These are phyloP conservation scores for Pythium folliculosum DNA, from an alignment of 352 stramenopile genomes.

Conservation along the genomic window DNA sequence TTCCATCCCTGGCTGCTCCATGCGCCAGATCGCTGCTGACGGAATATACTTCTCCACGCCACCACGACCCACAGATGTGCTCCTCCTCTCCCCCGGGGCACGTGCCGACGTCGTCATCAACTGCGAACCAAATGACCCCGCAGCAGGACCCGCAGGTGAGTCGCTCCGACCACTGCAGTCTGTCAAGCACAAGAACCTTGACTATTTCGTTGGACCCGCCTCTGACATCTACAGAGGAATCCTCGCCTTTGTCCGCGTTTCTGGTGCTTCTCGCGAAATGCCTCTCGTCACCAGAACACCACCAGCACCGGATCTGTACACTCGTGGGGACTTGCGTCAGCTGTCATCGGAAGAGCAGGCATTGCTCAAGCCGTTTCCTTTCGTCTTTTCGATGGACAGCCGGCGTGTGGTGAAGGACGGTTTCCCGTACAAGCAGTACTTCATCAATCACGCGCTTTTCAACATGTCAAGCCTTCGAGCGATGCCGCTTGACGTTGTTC, in stretches of 20 bases:
- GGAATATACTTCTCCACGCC: constrained; percentile 49
- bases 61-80: constrained; percentile 38
- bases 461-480: constrained; percentile 44
- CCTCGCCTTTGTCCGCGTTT: constrained; percentile 63
- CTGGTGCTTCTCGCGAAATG: constrained; percentile 36
- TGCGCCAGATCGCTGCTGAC: constrained; percentile 56
- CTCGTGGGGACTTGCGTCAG: constrained; percentile 34
- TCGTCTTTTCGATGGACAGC: constrained; percentile 60
- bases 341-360: constrained; percentile 35
- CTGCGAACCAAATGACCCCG: constrained; percentile 41
- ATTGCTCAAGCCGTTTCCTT: constrained; percentile 43
- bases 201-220: constrained; percentile 52
- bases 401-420: constrained; percentile 47
- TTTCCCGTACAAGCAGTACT: constrained; percentile 74
- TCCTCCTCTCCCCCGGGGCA: constrained; percentile 61
- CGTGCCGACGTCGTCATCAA: constrained; percentile 63
- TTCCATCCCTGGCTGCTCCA: constrained; percentile 57
- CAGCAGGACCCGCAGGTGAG: constrained; percentile 25
- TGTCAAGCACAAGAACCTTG: constrained; percentile 36
- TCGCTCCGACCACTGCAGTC: constrained; percentile 61
- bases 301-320: constrained; percentile 45
- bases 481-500: constrained; percentile 56
- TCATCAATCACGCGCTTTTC: constrained; percentile 69
- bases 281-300: constrained; percentile 36
- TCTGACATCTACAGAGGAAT: constrained; percentile 65